These are phyloP conservation scores for Candida vaughaniae DNA, from an alignment of 805 yeast species.

Conservation along the genomic window DNA sequence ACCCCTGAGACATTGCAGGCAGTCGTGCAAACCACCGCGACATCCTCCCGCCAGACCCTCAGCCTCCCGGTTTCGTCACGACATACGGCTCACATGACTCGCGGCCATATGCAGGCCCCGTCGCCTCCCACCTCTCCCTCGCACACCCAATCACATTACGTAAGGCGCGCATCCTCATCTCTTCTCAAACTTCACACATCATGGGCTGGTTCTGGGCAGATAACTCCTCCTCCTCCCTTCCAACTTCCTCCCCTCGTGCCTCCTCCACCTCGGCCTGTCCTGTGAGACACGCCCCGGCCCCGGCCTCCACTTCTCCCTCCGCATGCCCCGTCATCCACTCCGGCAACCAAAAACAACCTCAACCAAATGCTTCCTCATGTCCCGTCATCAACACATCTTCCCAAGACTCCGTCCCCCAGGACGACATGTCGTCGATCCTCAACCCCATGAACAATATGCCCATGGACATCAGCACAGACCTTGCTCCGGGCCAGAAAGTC, in stretches of 20 bases:
- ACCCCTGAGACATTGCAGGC: too few relatives aligned
- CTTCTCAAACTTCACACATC: conserved; percentile 1
- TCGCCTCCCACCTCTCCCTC: too few relatives aligned
- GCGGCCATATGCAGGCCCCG: too few relatives aligned
- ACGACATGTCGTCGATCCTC: conserved; percentile 37
- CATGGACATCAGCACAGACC: conserved; percentile 56
- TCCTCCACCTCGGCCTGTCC: conserved; percentile 12
- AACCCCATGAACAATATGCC: conserved; percentile 95
- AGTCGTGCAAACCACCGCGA: too few relatives aligned
- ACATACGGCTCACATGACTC: too few relatives aligned
- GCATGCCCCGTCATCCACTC: conserved; percentile 35
- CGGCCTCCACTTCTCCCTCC: conserved; percentile 7
- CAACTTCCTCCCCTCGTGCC: too few relatives aligned
- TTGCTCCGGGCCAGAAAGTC: conserved; percentile 76
- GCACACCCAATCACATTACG: too few relatives aligned
- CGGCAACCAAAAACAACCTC: background rate
- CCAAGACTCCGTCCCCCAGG: conserved; percentile 25
- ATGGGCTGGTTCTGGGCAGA: conserved; percentile 96
- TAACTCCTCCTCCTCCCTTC: conserved; percentile 4
- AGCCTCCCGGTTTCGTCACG: too few relatives aligned
- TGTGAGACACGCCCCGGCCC: background rate
- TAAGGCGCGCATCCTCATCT: too few relatives aligned
- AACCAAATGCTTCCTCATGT: conserved; percentile 3
- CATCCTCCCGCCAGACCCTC: too few relatives aligned
- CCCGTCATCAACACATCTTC: conserved; percentile 12